Conservation (phyloP, 2,329 filamentous ascomycete genomes). For the Paramyrothecium sp. region DNA sequence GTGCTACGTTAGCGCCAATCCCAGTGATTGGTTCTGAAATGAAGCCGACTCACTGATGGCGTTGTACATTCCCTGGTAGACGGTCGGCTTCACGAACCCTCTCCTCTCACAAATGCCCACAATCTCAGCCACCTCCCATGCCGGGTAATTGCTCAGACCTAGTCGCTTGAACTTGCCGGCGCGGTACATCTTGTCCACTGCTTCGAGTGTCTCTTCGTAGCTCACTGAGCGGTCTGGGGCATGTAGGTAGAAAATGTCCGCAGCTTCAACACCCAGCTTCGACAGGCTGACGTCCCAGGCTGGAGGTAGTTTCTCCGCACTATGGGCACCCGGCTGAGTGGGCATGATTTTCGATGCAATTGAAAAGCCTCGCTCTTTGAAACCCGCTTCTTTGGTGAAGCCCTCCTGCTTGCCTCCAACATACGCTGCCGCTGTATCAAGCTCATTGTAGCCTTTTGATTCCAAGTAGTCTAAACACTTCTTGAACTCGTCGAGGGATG, state of each 20-base stretch:
- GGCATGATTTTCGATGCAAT: slow-evolving; percentile 61
- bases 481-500: slow-evolving; percentile 52
- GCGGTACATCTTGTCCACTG: slow-evolving; percentile 67
- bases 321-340: not conserved
- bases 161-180: slow-evolving; percentile 69
- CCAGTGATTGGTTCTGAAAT: slow-evolving; percentile 4
- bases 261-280: slow-evolving; percentile 10
- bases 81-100: slow-evolving; percentile 67
- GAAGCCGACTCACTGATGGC: slow-evolving; percentile 12
- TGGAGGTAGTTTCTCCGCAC: slow-evolving; percentile 1
- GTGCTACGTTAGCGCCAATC: slow-evolving; percentile 27
- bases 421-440: slow-evolving; percentile 71
- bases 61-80: slow-evolving; percentile 73
- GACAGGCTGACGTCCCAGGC: slow-evolving; percentile 1
- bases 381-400: slow-evolving; percentile 64
- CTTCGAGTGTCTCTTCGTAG: slow-evolving; percentile 68
- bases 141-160: slow-evolving; percentile 70
- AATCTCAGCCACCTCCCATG: slow-evolving; percentile 76
- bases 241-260: slow-evolving; percentile 32
- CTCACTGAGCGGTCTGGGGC: slow-evolving; percentile 57
- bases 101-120: slow-evolving; percentile 66
- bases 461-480: slow-evolving; percentile 66
- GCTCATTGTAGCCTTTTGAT: slow-evolving; percentile 65
- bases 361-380: slow-evolving; percentile 66
- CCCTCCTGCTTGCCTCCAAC: slow-evolving; percentile 67